Evolutionary conservation across 768 basidiomycete genomes (phyloP), one percentile per base, ranked within the genome.

Genomic region (Tulasnella sp.): DNA sequence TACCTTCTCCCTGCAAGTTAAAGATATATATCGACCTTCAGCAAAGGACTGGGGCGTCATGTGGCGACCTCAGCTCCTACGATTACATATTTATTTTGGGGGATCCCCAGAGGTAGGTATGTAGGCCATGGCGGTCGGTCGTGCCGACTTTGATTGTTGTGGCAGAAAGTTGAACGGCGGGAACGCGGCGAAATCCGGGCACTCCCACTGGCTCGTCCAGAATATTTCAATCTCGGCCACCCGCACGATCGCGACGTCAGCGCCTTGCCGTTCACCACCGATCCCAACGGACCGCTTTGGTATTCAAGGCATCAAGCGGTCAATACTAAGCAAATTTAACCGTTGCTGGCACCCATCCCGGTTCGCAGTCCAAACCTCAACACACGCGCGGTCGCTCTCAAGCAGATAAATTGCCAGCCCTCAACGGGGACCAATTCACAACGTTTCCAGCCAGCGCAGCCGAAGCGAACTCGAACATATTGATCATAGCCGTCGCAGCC

Each of bases 171-270:
- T 18, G 52, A 52, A 52, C 52, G 5, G 62, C 62, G 62, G 62
- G 62, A 68, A 68, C 62, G 31, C 62, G 62, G 62, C 62, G 24
- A 68, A 68, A 68, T 68, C 31, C 31, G 62, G 62, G 62, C 62
- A 27, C 12, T 34, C 62, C 27, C 62, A 68, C 62, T 68, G 62
- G 62, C 62, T 31, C 56, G 24, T 27, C 56, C 56, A 58, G 44
- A 58, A 58, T 34, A 68, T 68, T 68, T 68, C 62, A 36, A 68
- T 68, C 12, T 19, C 31, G 34, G 27, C 62, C 62, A 18, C 10
- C 62, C 31, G 31, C 56, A n/a, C 4, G n/a, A n/a, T n/a, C n/a
- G n/a, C n/a, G 9, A 58, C 62, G 34, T 27, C 16, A 27, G 62
- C 27, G 18, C 62, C 27, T 34, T 44, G 62, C 31, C 14, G 12